Conservation (phyloP, 208 protist species). For the Crithidia fasciculata region DNA sequence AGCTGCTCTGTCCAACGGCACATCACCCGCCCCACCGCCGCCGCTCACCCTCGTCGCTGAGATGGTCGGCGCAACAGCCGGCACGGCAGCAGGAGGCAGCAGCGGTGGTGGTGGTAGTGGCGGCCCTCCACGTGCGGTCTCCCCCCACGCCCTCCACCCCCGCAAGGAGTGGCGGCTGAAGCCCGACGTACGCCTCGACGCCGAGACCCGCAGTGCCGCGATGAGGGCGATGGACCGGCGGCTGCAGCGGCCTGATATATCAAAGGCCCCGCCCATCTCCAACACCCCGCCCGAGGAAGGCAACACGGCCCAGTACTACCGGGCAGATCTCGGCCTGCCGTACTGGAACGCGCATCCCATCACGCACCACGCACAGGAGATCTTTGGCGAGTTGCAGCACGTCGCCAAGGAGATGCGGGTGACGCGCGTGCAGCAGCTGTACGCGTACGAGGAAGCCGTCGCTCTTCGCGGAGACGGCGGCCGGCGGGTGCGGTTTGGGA, state of each 20-base stretch:
- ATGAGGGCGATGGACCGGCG: conserved; percentile 16
- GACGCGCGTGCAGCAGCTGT: conserved; percentile 27
- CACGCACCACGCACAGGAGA: conserved; percentile 30
- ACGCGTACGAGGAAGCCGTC: conserved; percentile 13
- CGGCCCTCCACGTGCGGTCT: not conserved
- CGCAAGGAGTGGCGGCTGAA: conserved; percentile 33
- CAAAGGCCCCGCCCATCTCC: not conserved
- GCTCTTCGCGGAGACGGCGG: not conserved
- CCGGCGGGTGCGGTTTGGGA: conserved; percentile 2
- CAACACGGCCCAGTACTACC: conserved; percentile 32
- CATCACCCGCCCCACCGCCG: conserved; percentile 2
- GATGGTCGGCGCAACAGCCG: not conserved
- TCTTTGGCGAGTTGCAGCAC: conserved; percentile 38
- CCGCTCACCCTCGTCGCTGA: conserved; percentile 14
- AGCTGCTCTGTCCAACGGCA: not conserved
- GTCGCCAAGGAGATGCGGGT: conserved; percentile 36
- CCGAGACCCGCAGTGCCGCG: conserved; percentile 7
- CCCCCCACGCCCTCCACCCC: conserved; percentile 3
- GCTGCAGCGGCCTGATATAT: conserved; percentile 3
- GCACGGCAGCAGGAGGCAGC: not conserved
- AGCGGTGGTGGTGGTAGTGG: not conserved
- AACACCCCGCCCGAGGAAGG: not conserved
- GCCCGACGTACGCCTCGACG: conserved; percentile 7
- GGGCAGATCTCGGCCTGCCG: conserved; percentile 32
- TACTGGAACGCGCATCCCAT: conserved; percentile 49